Percentiles rank a stretch among this genome's conserved stretches.
These are phyloP conservation scores for Penicillium corylophilum DNA, from an alignment of 2,329 filamentous ascomycete species.

Conservation along the genomic window DNA sequence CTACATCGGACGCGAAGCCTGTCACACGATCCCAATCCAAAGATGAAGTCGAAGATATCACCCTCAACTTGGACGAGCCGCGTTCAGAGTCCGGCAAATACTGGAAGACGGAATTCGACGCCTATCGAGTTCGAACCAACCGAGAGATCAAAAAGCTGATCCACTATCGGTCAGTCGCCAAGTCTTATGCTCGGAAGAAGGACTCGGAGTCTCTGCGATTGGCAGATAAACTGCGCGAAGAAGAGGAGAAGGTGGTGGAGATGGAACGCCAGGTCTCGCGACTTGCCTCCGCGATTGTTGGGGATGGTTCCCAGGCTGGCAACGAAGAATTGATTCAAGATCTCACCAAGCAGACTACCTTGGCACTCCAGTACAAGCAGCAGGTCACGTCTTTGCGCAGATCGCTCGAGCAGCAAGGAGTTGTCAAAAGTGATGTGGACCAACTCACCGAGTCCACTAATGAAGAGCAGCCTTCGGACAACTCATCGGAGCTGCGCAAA, in stretches of 20 bases:
- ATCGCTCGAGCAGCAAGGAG: conserved; percentile 39
- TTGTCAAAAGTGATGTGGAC: conserved; percentile 31
- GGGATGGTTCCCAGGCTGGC: conserved; percentile 29
- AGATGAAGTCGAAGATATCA: conserved; percentile 44
- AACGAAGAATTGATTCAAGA: conserved; percentile 44
- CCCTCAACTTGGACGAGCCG: conserved; percentile 55
- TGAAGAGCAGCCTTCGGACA: conserved; percentile 14
- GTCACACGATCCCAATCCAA: conserved; percentile 18
- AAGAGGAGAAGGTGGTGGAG: conserved; percentile 46
- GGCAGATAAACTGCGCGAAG: conserved; percentile 52
- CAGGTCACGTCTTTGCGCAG: conserved; percentile 40
- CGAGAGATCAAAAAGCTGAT: conserved; percentile 61
- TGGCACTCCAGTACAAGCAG: conserved; percentile 46
- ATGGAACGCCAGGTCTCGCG: conserved; percentile 46
- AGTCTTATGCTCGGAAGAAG: conserved; percentile 60
- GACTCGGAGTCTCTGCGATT: conserved; percentile 56
- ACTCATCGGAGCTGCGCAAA: conserved; percentile 28
- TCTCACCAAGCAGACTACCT: conserved; percentile 45
- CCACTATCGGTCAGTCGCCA: conserved; percentile 58
- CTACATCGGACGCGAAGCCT: conserved; percentile 14
- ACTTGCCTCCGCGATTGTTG: conserved; percentile 42
- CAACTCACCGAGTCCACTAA: conserved; percentile 23
- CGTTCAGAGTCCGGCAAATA: conserved; percentile 59
- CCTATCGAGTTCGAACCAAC: conserved; percentile 58
- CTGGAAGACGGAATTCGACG: conserved; percentile 62